Evolutionary conservation across 768 basidiomycete species (phyloP).

Genomic region (Leccinum olivaceopallidum): DNA sequence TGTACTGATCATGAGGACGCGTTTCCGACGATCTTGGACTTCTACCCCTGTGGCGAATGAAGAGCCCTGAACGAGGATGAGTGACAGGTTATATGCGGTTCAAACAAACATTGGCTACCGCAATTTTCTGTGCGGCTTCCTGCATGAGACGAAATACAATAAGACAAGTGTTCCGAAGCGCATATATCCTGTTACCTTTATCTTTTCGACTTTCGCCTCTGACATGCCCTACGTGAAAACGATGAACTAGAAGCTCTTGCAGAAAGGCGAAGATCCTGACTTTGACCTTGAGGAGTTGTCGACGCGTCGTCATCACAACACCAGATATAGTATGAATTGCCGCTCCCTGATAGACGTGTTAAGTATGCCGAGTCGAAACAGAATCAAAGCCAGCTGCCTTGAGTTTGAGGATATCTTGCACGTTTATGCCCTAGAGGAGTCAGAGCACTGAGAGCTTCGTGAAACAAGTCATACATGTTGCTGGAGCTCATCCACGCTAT

Average conservation of each 20-base stretch:
- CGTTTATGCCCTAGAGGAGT: conserved; percentile 77
- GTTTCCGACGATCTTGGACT: conserved; percentile 81
- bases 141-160: conserved; percentile 30
- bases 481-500: conserved; percentile 82
- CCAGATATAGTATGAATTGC: conserved; percentile 85
- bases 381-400: conserved; percentile 50
- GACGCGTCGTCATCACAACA: conserved; percentile 88
- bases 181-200: conserved; percentile 58
- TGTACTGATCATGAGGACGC: conserved; percentile 82
- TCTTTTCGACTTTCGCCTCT: conserved; percentile 97
- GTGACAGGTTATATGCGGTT: not conserved
- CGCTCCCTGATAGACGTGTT: conserved; percentile 49
- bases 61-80: conserved; percentile 59
- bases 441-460: conserved; percentile 7
- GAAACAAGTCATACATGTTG: conserved; percentile 55
- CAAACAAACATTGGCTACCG: conserved; percentile 42
- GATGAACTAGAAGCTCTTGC: not conserved
- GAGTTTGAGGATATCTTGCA: conserved; percentile 93
- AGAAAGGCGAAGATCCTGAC: conserved; percentile 37
- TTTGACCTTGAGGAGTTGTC: conserved; percentile 93
- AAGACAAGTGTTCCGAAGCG: not conserved
- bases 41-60: conserved; percentile 92
- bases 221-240: conserved; percentile 73
- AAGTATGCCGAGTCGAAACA: not conserved
- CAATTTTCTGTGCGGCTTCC: conserved; percentile 90